A percentile compares a stretch with the other conserved stretches of the same genome.
These are phyloP conservation scores for Cercospora nicotianae DNA, from an alignment of 2,329 filamentous ascomycete species.

Conservation along the genomic window DNA sequence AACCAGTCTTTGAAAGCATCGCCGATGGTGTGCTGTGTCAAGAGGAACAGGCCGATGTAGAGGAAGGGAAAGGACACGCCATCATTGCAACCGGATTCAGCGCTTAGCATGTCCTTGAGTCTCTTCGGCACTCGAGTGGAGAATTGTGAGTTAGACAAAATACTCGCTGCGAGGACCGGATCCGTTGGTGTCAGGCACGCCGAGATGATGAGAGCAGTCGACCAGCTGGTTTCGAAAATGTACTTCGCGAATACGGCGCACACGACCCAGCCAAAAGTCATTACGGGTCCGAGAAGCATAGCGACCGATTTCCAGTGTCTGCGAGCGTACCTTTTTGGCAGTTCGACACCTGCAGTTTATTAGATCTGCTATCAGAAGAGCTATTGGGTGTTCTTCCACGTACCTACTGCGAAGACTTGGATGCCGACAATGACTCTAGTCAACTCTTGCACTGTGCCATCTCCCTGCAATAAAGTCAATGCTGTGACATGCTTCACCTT, in stretches of 20 bases:
- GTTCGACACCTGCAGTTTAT: conserved; percentile 31
- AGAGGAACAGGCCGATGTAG: conserved; percentile 52
- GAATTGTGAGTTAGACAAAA: conserved; percentile 56
- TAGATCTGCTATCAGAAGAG: conserved; percentile 1
- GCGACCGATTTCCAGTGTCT: conserved; percentile 54
- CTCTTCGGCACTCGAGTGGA: conserved; percentile 53
- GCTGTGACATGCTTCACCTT: neutral
- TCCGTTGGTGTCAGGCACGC: conserved; percentile 60
- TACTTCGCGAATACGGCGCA: conserved; percentile 49
- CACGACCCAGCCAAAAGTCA: conserved; percentile 52
- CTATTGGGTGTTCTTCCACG: neutral
- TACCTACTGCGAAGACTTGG: conserved; percentile 41
- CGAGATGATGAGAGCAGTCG: conserved; percentile 53
- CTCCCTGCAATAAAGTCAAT: conserved; percentile 28
- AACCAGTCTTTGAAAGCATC: conserved; percentile 54
- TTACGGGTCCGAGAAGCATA: conserved; percentile 54
- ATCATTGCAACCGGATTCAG: conserved; percentile 59
- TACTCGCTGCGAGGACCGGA: conserved; percentile 56
- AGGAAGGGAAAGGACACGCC: conserved; percentile 58
- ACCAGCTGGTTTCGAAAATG: conserved; percentile 49
- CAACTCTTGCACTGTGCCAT: conserved; percentile 44
- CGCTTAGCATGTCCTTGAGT: conserved; percentile 53
- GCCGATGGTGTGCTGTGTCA: conserved; percentile 43
- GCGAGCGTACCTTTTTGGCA: conserved; percentile 49
- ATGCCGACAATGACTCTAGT: conserved; percentile 51